These are phyloP conservation scores for Clohesyomyces aquaticus DNA, from an alignment of 495 filamentous ascomycete species.

Conservation along the genomic window DNA sequence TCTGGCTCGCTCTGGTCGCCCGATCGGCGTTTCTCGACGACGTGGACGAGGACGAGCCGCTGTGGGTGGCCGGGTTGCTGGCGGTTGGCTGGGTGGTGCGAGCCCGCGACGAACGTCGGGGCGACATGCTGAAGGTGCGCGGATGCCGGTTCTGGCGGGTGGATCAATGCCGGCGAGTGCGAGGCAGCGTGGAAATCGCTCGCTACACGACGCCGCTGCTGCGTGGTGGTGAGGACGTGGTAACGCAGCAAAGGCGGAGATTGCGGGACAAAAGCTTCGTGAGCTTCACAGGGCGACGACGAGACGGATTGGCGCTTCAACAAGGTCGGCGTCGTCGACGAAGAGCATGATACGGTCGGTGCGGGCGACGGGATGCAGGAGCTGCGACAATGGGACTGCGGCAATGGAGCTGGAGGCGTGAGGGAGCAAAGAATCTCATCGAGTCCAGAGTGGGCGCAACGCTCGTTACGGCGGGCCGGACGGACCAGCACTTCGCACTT, in stretches of 20 bases:
- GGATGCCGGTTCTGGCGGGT: constrained; percentile 63
- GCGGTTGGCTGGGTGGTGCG: constrained; percentile 76
- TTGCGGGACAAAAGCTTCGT: constrained; percentile 38
- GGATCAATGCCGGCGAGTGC: constrained; percentile 5
- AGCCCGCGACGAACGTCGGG: constrained; percentile 90
- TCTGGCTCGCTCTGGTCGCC: constrained; percentile 70
- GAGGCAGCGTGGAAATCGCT: not conserved
- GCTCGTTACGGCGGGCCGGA: not conserved
- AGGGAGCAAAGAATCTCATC: constrained; percentile 28
- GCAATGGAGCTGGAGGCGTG: constrained; percentile 20
- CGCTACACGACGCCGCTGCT: not conserved
- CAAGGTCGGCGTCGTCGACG: not conserved
- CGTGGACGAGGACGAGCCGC: constrained; percentile 74
- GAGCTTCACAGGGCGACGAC: constrained; percentile 36
- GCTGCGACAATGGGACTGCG: constrained; percentile 10
- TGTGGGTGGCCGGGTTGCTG: constrained; percentile 64
- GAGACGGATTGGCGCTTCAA: constrained; percentile 17
- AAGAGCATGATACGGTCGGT: constrained; percentile 30
- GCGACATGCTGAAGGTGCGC: constrained; percentile 61
- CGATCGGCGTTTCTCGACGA: constrained; percentile 70
- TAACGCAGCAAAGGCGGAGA: constrained; percentile 35
- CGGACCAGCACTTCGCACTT: not conserved
- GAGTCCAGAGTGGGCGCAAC: constrained; percentile 21
- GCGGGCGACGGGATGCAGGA: not conserved
- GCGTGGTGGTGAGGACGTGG: constrained; percentile 8